Evolutionary conservation across 1,139 yeast genomes (phyloP).

Genomic region (Sugiyamaella pinicola): DNA sequence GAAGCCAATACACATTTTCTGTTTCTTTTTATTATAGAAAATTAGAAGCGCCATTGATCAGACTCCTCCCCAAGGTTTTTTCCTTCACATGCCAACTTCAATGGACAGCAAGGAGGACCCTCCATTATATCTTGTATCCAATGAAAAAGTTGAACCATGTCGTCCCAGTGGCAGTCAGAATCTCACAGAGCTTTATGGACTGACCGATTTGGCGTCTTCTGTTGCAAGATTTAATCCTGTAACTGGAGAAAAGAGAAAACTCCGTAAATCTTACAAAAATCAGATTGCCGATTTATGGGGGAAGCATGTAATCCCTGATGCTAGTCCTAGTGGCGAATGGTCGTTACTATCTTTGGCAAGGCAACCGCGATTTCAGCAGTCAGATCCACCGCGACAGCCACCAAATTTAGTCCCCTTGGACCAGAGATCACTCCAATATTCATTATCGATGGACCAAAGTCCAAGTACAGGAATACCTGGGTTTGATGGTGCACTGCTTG

Average conservation of each 20-base stretch:
- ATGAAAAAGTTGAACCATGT: conserved; percentile 26
- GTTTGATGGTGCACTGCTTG: conserved; percentile 69
- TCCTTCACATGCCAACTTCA: conserved; percentile 21
- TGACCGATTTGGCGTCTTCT: conserved; percentile 68
- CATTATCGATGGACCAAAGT: conserved; percentile 66
- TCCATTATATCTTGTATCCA: conserved; percentile 20
- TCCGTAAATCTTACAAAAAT: conserved; percentile 90
- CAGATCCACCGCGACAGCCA: conserved; percentile 34
- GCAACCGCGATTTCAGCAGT: conserved; percentile 32
- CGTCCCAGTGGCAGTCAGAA: conserved; percentile 74
- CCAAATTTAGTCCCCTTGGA: conserved; percentile 45
- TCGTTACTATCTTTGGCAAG: conserved; percentile 39
- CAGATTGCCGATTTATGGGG: conserved; percentile 89
- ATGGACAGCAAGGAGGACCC: conserved; percentile 18
- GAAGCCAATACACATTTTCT: not conserved
- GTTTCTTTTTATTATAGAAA: not conserved
- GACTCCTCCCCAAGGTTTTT: not conserved
- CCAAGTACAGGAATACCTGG: conserved; percentile 78
- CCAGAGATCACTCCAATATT: conserved; percentile 51
- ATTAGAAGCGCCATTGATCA: not conserved
- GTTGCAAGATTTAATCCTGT: conserved; percentile 87
- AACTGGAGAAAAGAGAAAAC: conserved; percentile 86
- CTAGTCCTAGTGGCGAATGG: conserved; percentile 38
- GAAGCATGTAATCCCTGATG: conserved; percentile 56
- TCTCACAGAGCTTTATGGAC: conserved; percentile 65